Base-by-base conservation (phyloP, 1,284 basidiomycete genomes). In the Ceratorhiza oryzae-sativae region DNA sequence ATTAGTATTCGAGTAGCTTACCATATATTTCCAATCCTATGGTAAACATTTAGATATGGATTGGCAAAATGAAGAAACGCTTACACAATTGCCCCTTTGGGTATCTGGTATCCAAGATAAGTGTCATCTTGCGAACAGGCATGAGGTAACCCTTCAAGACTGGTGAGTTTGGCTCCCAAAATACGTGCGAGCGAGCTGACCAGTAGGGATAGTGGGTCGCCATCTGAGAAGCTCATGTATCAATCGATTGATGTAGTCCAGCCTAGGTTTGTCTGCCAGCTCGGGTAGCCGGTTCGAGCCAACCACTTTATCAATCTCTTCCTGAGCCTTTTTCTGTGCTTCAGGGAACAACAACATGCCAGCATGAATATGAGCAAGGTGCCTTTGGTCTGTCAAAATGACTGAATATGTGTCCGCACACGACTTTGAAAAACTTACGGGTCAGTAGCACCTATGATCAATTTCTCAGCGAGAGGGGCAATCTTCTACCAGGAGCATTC, bases 261-360 rank as follows among this genome's bases (percentile, higher is more conserved):
- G 56, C 45, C 65, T 34, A 8, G 46, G 39, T 32, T 41, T 36
- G 42, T 70, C 72, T 27, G 18, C 27, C 30, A 73, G 36, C 3
- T 9, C 42, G 9, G 72, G 72, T 15, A 73, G 34, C 41, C 72
- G 42, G 9, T 32, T 39, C 13, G 32, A 20, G 1, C 72, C 72
- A n/a, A 62, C 32, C 9, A 73, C 58, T 2, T 0, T 2, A 5
- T 73, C 72, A 34, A 73, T 39, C 48, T 73, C 72, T 25, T 25
- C 41, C 42, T 71, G 65, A 1, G 72, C 72, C 8, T 53, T 48
- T 27, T 12, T 15, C 39, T 70, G 55, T 2, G 49, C 46, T 58
- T 59, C 23, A 62, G 71, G 67, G 48, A 67, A 25, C 46, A 72
- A 4, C 73, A 76, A 15, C 72, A 73, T 73, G 15, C 55, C 67